Evolutionary conservation across 164 flowering plant genomes (phyloP).

Genomic region (Umbellularia californica): DNA sequence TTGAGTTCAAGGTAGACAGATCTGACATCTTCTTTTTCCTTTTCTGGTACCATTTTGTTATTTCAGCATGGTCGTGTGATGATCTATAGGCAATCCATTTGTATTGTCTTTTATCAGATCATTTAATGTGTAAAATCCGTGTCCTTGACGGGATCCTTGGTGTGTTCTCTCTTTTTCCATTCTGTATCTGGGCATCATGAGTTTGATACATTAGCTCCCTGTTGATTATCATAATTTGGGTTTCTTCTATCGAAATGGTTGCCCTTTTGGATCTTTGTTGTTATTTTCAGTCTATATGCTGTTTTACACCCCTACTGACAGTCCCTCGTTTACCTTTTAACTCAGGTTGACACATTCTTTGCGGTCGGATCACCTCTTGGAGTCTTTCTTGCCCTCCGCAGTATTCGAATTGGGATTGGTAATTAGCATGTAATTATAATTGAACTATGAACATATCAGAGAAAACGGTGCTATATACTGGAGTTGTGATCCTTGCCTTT

Average conservation of each 20-base stretch:
- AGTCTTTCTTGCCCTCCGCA: conserved; percentile 93
- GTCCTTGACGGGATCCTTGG: not conserved
- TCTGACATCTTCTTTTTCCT: not conserved
- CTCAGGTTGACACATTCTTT: conserved; percentile 95
- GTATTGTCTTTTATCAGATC: no score
- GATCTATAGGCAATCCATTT: no score
- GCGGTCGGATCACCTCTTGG: conserved; percentile 99
- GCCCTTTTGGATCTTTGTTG: not conserved
- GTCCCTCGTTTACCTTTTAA: not conserved
- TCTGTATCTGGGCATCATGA: not conserved
- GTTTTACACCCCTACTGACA: not conserved
- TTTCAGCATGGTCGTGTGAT: no score
- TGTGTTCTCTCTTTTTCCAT: not conserved
- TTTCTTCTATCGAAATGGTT: not conserved
- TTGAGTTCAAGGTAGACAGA: conserved; percentile 67
- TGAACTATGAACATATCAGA: not conserved
- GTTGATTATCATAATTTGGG: not conserved
- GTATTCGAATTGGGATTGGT: conserved; percentile 94
- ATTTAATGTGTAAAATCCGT: no score
- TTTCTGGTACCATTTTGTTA: not conserved
- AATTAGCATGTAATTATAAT: conserved; percentile 8
- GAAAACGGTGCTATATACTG: not conserved
- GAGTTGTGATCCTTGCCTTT: no score
- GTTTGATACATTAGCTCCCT: not conserved
- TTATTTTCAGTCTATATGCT: not conserved